phyloP scores from a whole-genome alignment of 768 basidiomycete species.

The Rubroboletus satanas region DNA sequence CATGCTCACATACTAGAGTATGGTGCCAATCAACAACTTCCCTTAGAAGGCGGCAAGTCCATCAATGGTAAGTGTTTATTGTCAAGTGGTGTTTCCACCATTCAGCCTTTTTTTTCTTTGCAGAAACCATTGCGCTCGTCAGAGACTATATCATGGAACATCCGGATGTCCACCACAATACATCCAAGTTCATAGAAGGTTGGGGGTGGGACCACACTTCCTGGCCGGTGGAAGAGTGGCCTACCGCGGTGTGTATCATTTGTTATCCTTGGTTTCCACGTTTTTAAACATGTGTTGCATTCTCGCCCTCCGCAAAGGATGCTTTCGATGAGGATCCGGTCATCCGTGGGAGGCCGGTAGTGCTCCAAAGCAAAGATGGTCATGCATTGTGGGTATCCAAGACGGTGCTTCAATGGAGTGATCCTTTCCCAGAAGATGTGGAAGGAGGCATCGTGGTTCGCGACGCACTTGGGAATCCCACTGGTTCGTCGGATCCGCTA shows the following conservation, averaged over 20 bases:
- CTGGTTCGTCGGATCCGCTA: conserved; percentile 44
- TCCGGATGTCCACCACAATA: conserved; percentile 54
- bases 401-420: conserved; percentile 51
- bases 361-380: conserved; percentile 81
- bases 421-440: conserved; percentile 61
- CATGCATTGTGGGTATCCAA: conserved; percentile 87
- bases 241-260: conserved; percentile 54
- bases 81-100: background rate
- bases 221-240: conserved; percentile 60
- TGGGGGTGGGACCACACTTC: conserved; percentile 92
- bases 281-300: background rate
- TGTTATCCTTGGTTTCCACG: background rate
- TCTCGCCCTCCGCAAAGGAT: conserved; percentile 39
- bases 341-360: conserved; percentile 63
- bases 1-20: conserved; percentile 79
- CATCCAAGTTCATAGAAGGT: conserved; percentile 63
- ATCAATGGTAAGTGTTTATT: conserved; percentile 44
- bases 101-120: background rate
- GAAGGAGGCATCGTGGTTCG: conserved; percentile 81
- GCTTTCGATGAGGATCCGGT: conserved; percentile 71
- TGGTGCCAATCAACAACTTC: conserved; percentile 60
- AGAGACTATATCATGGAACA: conserved; percentile 56
- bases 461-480: conserved; percentile 62
- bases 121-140: conserved; percentile 63
- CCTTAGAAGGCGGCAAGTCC: conserved; percentile 58